Percentiles rank a stretch among this genome's conserved stretches.
phyloP scores from a whole-genome alignment of 2,329 filamentous ascomycete genomes.

The Penicillium brevicompactum region DNA sequence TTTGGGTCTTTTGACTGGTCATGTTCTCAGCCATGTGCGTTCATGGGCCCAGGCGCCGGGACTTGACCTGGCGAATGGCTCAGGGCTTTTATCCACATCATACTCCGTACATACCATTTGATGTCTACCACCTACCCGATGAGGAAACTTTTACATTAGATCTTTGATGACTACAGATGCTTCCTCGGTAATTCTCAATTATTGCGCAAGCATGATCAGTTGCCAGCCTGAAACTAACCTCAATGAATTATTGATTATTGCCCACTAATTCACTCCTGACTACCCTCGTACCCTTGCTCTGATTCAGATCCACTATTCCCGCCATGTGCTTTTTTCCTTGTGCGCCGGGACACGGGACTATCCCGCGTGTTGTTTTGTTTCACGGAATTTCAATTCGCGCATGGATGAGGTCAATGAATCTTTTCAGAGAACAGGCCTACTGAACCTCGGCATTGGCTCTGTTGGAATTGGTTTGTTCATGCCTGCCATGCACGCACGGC shows the following conservation, averaged over 20 bases:
- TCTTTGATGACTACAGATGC: neutral
- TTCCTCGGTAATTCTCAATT: neutral
- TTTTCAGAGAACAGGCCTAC: no score
- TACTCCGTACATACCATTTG: neutral
- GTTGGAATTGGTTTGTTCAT: no score
- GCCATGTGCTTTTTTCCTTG: conserved; percentile 4
- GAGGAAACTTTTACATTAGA: neutral
- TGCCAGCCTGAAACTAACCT: neutral
- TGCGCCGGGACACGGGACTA: neutral
- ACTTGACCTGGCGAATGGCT: neutral
- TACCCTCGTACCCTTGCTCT: neutral
- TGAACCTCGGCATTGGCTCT: no score
- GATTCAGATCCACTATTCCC: neutral
- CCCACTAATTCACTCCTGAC: neutral
- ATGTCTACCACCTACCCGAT: neutral
- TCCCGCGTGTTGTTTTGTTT: neutral
- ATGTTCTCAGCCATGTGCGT: conserved; percentile 6
- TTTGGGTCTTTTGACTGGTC: neutral
- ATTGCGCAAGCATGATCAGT: neutral
- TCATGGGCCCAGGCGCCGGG: neutral
- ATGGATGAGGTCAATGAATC: neutral
- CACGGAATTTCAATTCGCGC: neutral
- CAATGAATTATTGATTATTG: neutral
- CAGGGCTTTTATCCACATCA: no score
- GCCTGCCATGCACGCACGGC: no score